Evolutionary conservation across 2,329 filamentous ascomycete species (phyloP).

Genomic region (Paradendryphiella salina): DNA sequence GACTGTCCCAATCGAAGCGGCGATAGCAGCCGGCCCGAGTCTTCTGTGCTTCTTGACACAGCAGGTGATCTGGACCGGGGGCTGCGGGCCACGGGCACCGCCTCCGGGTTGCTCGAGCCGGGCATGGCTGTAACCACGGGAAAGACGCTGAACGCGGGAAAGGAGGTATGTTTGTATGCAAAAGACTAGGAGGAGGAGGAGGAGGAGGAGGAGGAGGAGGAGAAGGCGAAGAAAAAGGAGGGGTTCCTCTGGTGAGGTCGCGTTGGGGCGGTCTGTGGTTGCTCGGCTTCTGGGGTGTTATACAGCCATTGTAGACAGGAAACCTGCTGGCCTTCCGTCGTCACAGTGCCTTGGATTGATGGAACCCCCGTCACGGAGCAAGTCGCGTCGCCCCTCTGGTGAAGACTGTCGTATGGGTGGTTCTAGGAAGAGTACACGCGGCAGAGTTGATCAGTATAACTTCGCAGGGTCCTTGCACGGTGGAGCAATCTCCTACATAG

Average conservation of each 20-base stretch:
- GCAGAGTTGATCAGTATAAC: slow-evolving; percentile 12
- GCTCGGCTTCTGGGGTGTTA: slow-evolving; percentile 17
- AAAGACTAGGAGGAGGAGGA: neutral
- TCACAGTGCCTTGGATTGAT: slow-evolving; percentile 5
- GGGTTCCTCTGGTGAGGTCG: slow-evolving; percentile 4
- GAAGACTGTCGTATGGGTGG: neutral
- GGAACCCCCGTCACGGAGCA: neutral
- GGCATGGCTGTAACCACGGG: slow-evolving; percentile 24
- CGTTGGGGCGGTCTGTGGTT: slow-evolving; percentile 12
- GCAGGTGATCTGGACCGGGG: slow-evolving; percentile 30
- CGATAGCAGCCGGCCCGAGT: slow-evolving; percentile 26
- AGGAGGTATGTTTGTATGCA: too few species aligned
- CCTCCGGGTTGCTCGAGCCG: slow-evolving; percentile 33
- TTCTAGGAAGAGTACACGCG: slow-evolving; percentile 8
- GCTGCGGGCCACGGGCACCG: slow-evolving; percentile 32
- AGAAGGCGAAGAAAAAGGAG: too few species aligned
- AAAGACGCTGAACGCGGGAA: neutral
- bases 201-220: too few species aligned
- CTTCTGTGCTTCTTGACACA: slow-evolving; percentile 18
- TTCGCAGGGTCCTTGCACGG: slow-evolving; percentile 10
- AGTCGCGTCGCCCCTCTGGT: neutral
- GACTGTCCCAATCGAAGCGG: slow-evolving; percentile 32
- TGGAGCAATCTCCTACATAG: slow-evolving; percentile 26
- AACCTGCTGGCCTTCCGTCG: slow-evolving; percentile 10
- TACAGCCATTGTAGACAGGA: slow-evolving; percentile 17